These are phyloP conservation scores for Mortierella alpina DNA, from an alignment of 192 early-diverging fungal species.

Conservation along the genomic window DNA sequence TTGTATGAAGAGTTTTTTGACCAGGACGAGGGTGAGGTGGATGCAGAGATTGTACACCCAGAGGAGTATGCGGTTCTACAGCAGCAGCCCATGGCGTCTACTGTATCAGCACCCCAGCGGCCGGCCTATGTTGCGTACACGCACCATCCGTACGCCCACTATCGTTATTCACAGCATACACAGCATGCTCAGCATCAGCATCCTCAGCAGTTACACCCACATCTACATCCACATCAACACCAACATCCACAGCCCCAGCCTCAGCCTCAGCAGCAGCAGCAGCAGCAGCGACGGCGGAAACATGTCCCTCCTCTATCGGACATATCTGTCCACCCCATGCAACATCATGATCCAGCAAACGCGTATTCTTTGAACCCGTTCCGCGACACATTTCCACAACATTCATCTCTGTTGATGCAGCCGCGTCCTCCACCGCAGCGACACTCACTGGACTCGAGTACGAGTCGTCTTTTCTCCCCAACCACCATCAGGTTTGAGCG, in stretches of 20 bases:
- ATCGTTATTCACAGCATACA: background rate
- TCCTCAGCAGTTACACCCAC: conserved; percentile 2
- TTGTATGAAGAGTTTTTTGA: conserved; percentile 2
- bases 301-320: too few species aligned
- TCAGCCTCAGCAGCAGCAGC: background rate
- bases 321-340: too few species aligned
- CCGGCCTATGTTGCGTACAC: background rate
- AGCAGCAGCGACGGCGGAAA: too few species aligned
- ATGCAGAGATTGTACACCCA: background rate
- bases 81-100: background rate
- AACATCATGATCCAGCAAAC: too few species aligned
- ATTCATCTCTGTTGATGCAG: too few species aligned
- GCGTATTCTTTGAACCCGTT: too few species aligned
- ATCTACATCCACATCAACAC: background rate
- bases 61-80: background rate
- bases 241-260: background rate
- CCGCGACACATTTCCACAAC: too few species aligned
- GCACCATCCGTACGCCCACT: too few species aligned
- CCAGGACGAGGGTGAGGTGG: background rate
- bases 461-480: background rate
- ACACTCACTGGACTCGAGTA: too few species aligned
- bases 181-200: conserved; percentile 6
- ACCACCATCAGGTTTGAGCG: background rate
- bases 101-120: background rate
- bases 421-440: too few species aligned